Base-by-base conservation (phyloP, 2,329 filamentous ascomycete genomes). In the Fusarium sp. region DNA sequence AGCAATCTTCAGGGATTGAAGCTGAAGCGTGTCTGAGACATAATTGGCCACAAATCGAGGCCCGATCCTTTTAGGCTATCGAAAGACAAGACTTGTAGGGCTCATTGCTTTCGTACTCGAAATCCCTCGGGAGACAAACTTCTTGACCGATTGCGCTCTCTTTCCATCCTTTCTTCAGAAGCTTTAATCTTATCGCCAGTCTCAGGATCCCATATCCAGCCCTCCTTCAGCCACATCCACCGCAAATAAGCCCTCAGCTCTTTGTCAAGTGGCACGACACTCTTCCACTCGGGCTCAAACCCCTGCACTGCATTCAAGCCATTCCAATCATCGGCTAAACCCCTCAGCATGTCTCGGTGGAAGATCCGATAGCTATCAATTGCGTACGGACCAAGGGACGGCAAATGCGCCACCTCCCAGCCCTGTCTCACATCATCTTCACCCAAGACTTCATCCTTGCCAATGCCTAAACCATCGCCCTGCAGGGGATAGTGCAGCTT, bases 301-400 rank as follows among this genome's bases (percentile, higher is more conserved):
- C 3, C 38, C 4, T 26, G 11, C 14, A 8, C 0, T n/a, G 57
- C 61, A 1, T 57, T 10, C 0, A 28, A 1, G 0, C 72, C 69
- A 10, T 66, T 54, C 72, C 64, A 70, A 6, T 47, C 49, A 6
- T 22, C n/a, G 3, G 72, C 61, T 9, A 73, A 3, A 1, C 41
- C 65, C 44, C 69, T 56, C 10, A 74, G 0, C 1, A 74, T 44
- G 7, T 74, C 72, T 20, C 72, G 44, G 7, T 75, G 60, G 20
- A 75, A 74, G 15, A 74, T 74, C 3, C 72, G 64, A 24, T 61
- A 75, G n/a, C 72, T 74, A 3, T 74, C 72, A 3, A 74, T 61
- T 1, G 72, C 72, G 13, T 74, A 74, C 1, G 72, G 72, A 0
- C 72, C 72, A 6, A 74, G 60, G 6, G 72, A 69, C 5, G 72